Evolutionary conservation across 2,329 filamentous ascomycete species (phyloP).

Genomic region (Fusarium sp.): DNA sequence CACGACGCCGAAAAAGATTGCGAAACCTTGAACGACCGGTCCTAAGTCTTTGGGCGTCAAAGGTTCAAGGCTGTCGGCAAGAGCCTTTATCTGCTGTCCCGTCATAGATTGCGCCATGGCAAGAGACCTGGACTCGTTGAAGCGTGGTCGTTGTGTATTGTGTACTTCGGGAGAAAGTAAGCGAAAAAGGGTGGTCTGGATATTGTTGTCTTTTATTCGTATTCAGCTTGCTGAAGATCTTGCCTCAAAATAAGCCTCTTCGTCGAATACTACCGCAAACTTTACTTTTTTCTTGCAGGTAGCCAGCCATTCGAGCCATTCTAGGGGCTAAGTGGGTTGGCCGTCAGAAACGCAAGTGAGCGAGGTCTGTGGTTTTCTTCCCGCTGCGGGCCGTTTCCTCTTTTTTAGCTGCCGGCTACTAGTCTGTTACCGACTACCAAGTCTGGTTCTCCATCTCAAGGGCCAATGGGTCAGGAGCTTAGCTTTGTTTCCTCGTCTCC

Average conservation of each 20-base stretch:
- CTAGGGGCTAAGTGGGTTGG: too few species aligned
- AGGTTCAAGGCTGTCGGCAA: constrained; percentile 3
- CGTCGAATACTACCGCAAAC: background rate
- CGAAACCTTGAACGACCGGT: constrained; percentile 13
- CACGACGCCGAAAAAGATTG: background rate
- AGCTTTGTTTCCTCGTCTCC: too few species aligned
- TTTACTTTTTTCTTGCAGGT: background rate
- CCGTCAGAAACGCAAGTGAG: too few species aligned
- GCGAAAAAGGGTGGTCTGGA: background rate
- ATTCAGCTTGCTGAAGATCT: background rate
- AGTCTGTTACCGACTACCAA: too few species aligned
- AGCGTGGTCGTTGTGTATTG: too few species aligned
- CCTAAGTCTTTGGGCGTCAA: constrained; percentile 4
- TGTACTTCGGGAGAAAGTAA: background rate
- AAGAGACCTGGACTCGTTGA: background rate
- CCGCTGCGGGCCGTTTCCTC: background rate
- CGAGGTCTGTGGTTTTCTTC: background rate
- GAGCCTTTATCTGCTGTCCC: constrained; percentile 18
- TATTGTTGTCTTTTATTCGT: background rate
- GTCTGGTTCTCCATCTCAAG: too few species aligned
- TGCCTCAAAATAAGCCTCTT: background rate
- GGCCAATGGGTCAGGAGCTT: too few species aligned
- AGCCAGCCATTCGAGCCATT: too few species aligned
- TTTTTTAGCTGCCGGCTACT: too few species aligned
- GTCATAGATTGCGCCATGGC: constrained; percentile 12